Percentiles rank a stretch among this genome's conserved stretches.
Conservation (phyloP, 1,284 basidiomycete genomes). For the Trichosporon asahii region DNA sequence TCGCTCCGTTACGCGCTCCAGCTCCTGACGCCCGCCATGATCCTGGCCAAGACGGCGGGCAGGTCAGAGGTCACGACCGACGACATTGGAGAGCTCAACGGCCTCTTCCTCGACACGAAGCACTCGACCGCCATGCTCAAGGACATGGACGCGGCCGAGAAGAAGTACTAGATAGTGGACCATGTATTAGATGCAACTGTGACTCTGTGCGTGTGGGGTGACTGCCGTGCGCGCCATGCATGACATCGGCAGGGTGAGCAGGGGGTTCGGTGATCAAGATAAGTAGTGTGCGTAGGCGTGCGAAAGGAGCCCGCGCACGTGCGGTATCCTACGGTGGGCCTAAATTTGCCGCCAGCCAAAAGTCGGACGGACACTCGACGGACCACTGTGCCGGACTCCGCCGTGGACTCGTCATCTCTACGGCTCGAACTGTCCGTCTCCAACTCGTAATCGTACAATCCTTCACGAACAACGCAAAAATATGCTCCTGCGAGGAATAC, state of each 20-base stretch:
- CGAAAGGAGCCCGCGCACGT: background rate
- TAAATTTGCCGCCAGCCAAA: background rate
- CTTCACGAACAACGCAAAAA: background rate
- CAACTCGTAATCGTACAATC: background rate
- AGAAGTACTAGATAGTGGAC: constrained; percentile 26
- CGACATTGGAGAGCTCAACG: constrained; percentile 86
- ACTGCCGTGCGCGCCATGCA: background rate
- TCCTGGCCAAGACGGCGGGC: constrained; percentile 73
- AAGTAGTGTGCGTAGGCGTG: background rate
- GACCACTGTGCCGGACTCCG: background rate
- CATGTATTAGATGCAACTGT: constrained; percentile 1
- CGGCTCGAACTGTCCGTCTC: background rate
- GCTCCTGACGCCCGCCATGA: constrained; percentile 86
- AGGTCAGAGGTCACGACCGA: constrained; percentile 76
- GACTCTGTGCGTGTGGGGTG: background rate
- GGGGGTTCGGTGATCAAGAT: background rate
- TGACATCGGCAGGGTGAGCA: background rate
- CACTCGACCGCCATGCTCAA: constrained; percentile 45
- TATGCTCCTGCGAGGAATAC: constrained; percentile 7
- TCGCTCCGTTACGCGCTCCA: constrained; percentile 92
- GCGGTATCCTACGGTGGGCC: background rate
- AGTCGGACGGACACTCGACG: background rate
- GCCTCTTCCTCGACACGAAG: constrained; percentile 92
- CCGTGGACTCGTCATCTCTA: background rate
- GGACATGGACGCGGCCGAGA: constrained; percentile 34